Conservation (phyloP, 2,329 filamentous ascomycete genomes). For the Colletotrichum gigasporum region DNA sequence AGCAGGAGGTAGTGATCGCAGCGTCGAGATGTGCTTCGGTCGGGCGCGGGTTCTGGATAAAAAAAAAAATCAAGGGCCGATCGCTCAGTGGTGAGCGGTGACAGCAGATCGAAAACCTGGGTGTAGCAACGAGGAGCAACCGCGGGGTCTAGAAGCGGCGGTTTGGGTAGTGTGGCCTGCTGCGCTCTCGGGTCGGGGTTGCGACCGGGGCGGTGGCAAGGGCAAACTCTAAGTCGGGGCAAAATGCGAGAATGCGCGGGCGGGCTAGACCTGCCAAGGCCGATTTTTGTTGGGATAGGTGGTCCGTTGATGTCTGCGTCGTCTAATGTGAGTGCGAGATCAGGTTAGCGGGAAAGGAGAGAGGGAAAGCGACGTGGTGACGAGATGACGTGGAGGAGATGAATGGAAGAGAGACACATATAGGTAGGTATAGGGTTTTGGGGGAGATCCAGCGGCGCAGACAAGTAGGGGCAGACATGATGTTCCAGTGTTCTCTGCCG, state of each 20-base stretch:
- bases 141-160: slow-evolving; percentile 26
- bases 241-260: slow-evolving; percentile 11
- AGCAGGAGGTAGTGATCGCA: slow-evolving; percentile 3
- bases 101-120: slow-evolving; percentile 20
- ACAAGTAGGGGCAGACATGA: neutral
- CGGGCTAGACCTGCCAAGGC: slow-evolving; percentile 27
- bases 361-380: neutral
- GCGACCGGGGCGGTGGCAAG: slow-evolving; percentile 31
- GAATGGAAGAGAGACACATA: neutral
- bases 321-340: neutral
- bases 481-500: neutral
- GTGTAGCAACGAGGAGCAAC: slow-evolving; percentile 10
- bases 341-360: neutral
- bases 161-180: slow-evolving; percentile 23
- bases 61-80: slow-evolving; percentile 2
- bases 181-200: slow-evolving; percentile 25
- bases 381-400: neutral
- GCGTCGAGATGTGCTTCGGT: neutral
- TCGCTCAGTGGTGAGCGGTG: slow-evolving; percentile 12
- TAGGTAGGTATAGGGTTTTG: too few relatives aligned
- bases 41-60: neutral
- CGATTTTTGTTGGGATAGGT: slow-evolving; percentile 16
- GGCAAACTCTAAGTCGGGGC: slow-evolving; percentile 29
- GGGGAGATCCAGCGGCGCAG: too few relatives aligned
- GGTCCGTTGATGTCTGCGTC: neutral